Conservation (phyloP, 1,284 basidiomycete genomes). For the Naganishia sp. region DNA sequence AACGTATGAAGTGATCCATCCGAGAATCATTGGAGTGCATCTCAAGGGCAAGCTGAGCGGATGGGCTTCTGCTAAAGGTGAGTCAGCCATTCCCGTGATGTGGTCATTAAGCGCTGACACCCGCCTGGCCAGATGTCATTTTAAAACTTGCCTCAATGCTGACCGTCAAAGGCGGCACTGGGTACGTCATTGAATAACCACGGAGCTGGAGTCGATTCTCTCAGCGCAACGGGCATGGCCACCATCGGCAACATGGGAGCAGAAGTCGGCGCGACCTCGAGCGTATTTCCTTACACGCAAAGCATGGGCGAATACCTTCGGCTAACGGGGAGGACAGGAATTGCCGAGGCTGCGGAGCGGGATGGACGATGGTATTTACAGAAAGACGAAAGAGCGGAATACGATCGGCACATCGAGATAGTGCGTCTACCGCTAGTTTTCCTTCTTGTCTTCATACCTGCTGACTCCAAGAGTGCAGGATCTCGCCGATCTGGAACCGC, state of each 20-base stretch:
- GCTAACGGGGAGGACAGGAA: conserved; percentile 79
- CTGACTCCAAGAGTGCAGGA: conserved; percentile 51
- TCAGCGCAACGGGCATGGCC: conserved; percentile 87
- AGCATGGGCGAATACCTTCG: conserved; percentile 81
- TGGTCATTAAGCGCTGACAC: conserved; percentile 86
- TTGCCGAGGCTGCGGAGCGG: conserved; percentile 79
- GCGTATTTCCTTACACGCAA: conserved; percentile 85
- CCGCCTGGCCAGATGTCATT: conserved; percentile 57
- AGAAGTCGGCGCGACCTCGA: conserved; percentile 95
- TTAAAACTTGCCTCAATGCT: conserved; percentile 32
- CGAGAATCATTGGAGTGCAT: conserved; percentile 78
- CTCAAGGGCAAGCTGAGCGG: conserved; percentile 78
- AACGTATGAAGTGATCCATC: conserved; percentile 93
- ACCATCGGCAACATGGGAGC: conserved; percentile 96
- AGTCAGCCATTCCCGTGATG: conserved; percentile 75
- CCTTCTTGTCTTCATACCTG: not conserved
- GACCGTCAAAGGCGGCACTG: conserved; percentile 73
- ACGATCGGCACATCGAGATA: conserved; percentile 86
- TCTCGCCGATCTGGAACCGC: conserved; percentile 82
- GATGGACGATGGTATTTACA: conserved; percentile 65
- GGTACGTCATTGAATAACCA: conserved; percentile 93
- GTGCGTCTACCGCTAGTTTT: conserved; percentile 56
- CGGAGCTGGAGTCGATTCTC: conserved; percentile 78
- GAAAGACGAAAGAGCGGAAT: conserved; percentile 79
- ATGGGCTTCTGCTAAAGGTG: conserved; percentile 79